Evolutionary conservation across 768 basidiomycete genomes (phyloP), one percentile per base, ranked within the genome.

Genomic region (Dioszegia hungarica): DNA sequence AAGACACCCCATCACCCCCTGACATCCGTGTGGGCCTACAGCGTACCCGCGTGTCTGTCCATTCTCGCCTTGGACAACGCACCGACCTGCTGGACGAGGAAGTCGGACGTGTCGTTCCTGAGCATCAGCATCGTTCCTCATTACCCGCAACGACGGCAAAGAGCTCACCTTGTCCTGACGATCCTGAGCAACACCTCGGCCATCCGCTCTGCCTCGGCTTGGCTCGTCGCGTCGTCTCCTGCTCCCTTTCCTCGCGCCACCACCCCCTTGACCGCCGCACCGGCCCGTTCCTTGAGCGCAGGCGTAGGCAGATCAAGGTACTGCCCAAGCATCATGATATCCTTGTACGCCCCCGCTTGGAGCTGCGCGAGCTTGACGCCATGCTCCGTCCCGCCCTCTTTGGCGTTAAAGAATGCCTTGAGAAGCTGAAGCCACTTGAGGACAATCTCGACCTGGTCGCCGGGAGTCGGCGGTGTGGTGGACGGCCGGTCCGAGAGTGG

Each of bases 361-460:
- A 76, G 57, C 39, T 45, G 39, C 6, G 36, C 17, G 38, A 70
- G 25, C 0, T 72, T 72, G 5, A 76, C 67, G 27, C 75, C 75
- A 55, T 76, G 66, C 55, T 76, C 75, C 2, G 61, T 44, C 2
- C 66, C 66, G 2, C 52, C 54, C 43, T 76, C 75, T 2, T 50
- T 41, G 25, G 75, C 75, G 57, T 76, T 76, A 62, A 73, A 76
- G 61, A 74, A 76, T 3, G 64, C 39, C 52, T 76, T 76, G 39
- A 75, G 56, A 29, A 70, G 47, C 57, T 72, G 70, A 1, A 76
- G 61, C 73, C 73, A 76, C 53, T 76, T 74, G 68, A 74, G 74
- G 6, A 76, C 64, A 12, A 76, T 62, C 49, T 73, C 71, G n/a
- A 68, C 54, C 45, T 76, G 73, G 15, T 54, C 63, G 0, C 67